Conservation (phyloP, 2,329 filamentous ascomycete species). For the Aspergillus persii region DNA sequence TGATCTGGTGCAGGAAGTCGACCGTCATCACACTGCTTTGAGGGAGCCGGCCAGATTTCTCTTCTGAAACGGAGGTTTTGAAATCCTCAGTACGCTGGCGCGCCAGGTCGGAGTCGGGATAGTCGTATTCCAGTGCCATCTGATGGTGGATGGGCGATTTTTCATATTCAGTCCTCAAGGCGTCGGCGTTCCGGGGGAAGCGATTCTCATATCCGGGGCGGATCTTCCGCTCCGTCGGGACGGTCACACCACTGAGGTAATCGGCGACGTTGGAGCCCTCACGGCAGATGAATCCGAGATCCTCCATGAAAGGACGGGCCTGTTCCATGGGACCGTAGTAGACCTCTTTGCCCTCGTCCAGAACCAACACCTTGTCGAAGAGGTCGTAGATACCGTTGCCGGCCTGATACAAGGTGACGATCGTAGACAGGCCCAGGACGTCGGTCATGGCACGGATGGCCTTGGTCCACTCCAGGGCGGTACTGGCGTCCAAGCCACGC, state of each 20-base stretch:
- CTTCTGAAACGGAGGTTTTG: conserved; percentile 49
- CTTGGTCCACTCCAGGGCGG: conserved; percentile 60
- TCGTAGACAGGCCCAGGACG: conserved; percentile 57
- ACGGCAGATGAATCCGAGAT: conserved; percentile 61
- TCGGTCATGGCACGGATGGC: conserved; percentile 65
- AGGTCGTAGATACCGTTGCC: conserved; percentile 67
- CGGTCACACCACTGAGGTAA: conserved; percentile 64
- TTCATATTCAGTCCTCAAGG: conserved; percentile 51
- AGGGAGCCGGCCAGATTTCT: conserved; percentile 56
- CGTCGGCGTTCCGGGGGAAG: conserved; percentile 45
- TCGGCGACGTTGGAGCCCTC: conserved; percentile 63
- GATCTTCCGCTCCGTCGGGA: conserved; percentile 50
- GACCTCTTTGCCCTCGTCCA: conserved; percentile 64
- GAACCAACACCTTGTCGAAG: conserved; percentile 68
- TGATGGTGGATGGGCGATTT: conserved; percentile 49
- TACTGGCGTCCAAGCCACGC: conserved; percentile 64
- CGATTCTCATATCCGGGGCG: conserved; percentile 42
- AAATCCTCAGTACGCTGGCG: conserved; percentile 55
- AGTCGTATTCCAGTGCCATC: conserved; percentile 59
- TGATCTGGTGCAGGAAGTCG: conserved; percentile 55
- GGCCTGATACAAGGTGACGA: conserved; percentile 68
- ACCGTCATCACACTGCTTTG: conserved; percentile 58
- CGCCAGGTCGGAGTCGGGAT: conserved; percentile 52
- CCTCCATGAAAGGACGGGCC: conserved; percentile 64
- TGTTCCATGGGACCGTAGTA: conserved; percentile 62